Conservation (phyloP, 371 early-diverging fungal genomes). For the Apophysomyces ossiformis region DNA sequence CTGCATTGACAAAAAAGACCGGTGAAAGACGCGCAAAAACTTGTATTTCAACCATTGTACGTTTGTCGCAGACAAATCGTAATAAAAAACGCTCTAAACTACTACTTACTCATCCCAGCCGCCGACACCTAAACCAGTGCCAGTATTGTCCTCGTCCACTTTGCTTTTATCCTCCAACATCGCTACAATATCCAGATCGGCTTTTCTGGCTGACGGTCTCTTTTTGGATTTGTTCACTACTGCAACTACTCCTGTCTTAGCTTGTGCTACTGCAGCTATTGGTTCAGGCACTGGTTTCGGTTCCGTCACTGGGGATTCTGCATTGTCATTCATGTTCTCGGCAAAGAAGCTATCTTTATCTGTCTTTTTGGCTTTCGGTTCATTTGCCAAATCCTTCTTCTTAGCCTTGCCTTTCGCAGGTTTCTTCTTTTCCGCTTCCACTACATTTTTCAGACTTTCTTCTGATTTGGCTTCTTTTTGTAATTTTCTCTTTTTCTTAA, state of each 20-base stretch:
- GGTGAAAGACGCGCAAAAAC: too few species aligned
- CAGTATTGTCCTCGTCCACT: conserved; percentile 22
- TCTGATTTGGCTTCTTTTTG: neutral
- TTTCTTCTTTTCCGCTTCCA: neutral
- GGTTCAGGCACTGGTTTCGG: conserved; percentile 15
- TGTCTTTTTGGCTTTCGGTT: conserved; percentile 32
- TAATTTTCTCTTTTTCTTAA: neutral
- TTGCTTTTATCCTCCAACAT: conserved; percentile 27
- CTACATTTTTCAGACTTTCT: neutral
- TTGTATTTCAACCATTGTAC: too few species aligned
- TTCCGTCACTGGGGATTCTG: neutral
- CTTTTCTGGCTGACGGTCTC: conserved; percentile 4
- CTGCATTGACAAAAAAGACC: too few species aligned
- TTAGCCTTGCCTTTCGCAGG: neutral
- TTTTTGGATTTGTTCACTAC: conserved; percentile 58
- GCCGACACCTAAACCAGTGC: conserved; percentile 50
- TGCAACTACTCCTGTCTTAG: conserved; percentile 62
- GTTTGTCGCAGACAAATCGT: too few species aligned
- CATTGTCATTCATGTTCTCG: conserved; percentile 7
- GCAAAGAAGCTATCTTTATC: conserved; percentile 35
- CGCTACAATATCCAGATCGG: conserved; percentile 32
- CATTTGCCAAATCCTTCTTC: conserved; percentile 18
- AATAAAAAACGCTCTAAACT: too few species aligned
- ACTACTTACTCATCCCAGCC: conserved; percentile 44
- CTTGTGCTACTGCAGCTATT: conserved; percentile 19